Evolutionary conservation across 2,329 filamentous ascomycete species (phyloP), one percentile per base, ranked within the genome.

Genomic region (Ophiostoma sp.): DNA sequence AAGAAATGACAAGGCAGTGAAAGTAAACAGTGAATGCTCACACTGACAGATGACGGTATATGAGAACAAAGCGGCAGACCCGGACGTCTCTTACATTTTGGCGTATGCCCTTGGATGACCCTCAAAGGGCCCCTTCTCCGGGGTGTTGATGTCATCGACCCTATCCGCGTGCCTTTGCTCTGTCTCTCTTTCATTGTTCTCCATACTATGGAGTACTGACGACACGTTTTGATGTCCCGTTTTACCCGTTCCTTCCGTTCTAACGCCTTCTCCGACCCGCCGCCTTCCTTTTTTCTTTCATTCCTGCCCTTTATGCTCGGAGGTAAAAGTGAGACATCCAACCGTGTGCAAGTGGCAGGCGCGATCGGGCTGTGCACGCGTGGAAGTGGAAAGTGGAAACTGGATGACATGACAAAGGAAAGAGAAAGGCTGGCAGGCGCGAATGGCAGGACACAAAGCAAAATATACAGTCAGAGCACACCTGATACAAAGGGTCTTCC

Each of bases 101-200:
- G 57, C 28, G 36, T 19, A n/a, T n/a, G n/a, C 33, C 36, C 61
- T 22, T 63, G 33, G 2, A 22, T 63, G 33, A 39, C 19, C n/a
- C 61, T 19, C 57, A 61, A 33, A 61, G 33, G 33, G 36, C n/a
- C 36, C 2, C 11, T 19, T 15, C 17, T 28, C 36, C 36, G 22
- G 36, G 61, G 61, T 66, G 61, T 66, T 66, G 61, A 66, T 66
- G 61, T 66, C 61, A 66, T 66, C 61, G 61, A 66, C 61, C 61
- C 22, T 45, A 22, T 66, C 61, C 33, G 22, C 61, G 12, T 45
- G n/a, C 22, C 61, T 25, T 45, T 3, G 28, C 50, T 28, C 4
- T 28, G 36, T 19, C 61, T 45, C 17, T 25, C 22, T 25, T 28
- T 28, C 55, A 59, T 59, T 59, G 55, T 59, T 59, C 55, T 59